Evolutionary conservation across 192 early-diverging fungal genomes (phyloP), one percentile per base, ranked within the genome.

Genomic region (Helicostylum pulchrum): DNA sequence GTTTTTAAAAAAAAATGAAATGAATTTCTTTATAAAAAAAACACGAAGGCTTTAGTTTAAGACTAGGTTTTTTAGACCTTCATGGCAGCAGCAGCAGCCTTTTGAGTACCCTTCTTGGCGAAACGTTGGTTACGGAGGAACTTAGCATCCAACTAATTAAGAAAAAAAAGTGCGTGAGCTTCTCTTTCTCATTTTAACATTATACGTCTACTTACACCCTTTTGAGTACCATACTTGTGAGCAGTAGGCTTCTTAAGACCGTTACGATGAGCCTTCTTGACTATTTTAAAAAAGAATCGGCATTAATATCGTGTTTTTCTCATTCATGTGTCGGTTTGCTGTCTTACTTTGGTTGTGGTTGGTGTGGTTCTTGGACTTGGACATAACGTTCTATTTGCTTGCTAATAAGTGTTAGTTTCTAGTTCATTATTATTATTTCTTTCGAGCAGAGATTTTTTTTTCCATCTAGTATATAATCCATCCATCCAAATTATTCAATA

Each of bases 191-290:
- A 32, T 51, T 57, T 76, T 74, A 66, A 74, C 30, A 23, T 19
- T 52, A 3, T 12, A 52, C 26, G 7, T 21, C 1, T 14, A 58
- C 57, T 59, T 59, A 93, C 95, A 73, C 95, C 95, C 86, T 92
- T 93, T 62, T 91, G 88, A 61, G 96, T 96, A 72, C 90, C 88
- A 78, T 94, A 85, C 65, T 88, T 85, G 84, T 94, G 77, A 49
- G 80, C 76, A 86, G 92, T 90, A 53, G 93, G 90, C 90, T 97
- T 96, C 87, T 94, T 97, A 85, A 99, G 95, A 84, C 97, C 97
- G 85, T 98, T 98, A 76, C 95, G 93, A 92, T 99, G 97, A 85
- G 94, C 95, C 92, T 99, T 98, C 79, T 83, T 86, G 88, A 90
- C 80, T 62, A 62, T 51, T 31, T 30, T 26, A 26, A 39, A 32